Conservation (phyloP, 2,329 filamentous ascomycete species). For the Neopestalotiopsis clavispora region DNA sequence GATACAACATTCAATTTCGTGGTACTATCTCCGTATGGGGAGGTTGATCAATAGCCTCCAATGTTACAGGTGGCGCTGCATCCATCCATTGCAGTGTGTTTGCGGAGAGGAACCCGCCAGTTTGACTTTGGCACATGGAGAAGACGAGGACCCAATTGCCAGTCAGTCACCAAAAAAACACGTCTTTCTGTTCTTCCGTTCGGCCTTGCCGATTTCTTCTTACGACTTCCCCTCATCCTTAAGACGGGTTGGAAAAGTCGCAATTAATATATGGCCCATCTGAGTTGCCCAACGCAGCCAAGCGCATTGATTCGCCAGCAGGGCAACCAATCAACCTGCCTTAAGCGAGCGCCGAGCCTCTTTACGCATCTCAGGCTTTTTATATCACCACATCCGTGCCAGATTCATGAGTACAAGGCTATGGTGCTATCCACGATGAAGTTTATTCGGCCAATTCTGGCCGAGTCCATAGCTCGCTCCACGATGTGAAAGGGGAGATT, state of each 20-base stretch:
- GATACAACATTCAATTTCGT: background rate
- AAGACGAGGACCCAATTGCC: background rate
- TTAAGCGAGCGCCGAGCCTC: background rate
- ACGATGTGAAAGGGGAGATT: too few relatives aligned
- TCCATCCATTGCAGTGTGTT: background rate
- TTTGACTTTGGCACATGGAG: background rate
- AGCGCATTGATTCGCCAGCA: slow-evolving; percentile 7
- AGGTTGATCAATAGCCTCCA: background rate
- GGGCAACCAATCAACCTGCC: slow-evolving; percentile 4
- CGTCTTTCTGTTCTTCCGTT: background rate
- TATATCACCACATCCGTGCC: background rate
- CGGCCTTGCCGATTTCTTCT: background rate
- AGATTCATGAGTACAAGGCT: background rate
- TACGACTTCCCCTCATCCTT: background rate
- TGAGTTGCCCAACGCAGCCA: slow-evolving; percentile 9
- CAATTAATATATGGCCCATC: background rate
- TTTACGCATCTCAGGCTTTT: background rate
- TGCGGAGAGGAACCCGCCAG: background rate
- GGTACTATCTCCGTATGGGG: too few relatives aligned
- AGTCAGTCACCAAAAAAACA: background rate
- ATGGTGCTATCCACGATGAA: background rate
- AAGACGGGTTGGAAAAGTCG: background rate
- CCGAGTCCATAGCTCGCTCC: too few relatives aligned
- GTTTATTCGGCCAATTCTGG: too few relatives aligned
- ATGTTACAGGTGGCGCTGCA: background rate